A percentile compares a stretch with the other conserved stretches of the same genome.
These are phyloP conservation scores for Puccinia triticina DNA, from an alignment of 1,284 basidiomycete genomes.

Conservation along the genomic window DNA sequence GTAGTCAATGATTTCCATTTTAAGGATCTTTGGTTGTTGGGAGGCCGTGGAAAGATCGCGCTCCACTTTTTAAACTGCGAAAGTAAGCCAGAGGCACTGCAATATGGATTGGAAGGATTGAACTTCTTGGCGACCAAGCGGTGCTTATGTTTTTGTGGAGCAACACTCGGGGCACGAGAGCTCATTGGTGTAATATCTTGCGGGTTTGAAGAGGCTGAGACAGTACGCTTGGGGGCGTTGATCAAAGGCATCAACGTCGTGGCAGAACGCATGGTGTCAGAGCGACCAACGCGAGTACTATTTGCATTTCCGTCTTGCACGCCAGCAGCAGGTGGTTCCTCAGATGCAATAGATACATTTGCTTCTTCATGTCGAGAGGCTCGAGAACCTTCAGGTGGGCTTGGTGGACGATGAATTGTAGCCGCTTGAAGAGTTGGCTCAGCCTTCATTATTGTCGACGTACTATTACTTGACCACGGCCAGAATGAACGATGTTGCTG, in stretches of 20 bases:
- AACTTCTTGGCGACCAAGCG: constrained; percentile 68
- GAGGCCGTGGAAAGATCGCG: constrained; percentile 75
- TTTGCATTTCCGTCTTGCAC: constrained; percentile 16
- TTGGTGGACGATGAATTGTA: constrained; percentile 27
- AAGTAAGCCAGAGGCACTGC: constrained; percentile 53
- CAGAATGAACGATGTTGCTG: constrained; percentile 46
- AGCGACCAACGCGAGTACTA: constrained; percentile 26
- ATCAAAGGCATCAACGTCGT: constrained; percentile 52
- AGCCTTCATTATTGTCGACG: constrained; percentile 7
- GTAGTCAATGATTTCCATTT: constrained; percentile 57
- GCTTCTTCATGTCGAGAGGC: constrained; percentile 31
- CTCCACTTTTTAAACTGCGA: constrained; percentile 81
- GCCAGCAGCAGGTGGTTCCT: neutral
- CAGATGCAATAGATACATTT: constrained; percentile 18
- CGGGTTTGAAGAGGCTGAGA: constrained; percentile 49
- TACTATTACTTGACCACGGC: constrained; percentile 43
- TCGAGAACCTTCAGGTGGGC: constrained; percentile 36
- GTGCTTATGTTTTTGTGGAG: constrained; percentile 19
- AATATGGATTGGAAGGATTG: constrained; percentile 64
- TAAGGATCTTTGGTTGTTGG: constrained; percentile 59
- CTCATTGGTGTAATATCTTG: constrained; percentile 39
- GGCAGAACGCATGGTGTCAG: constrained; percentile 44
- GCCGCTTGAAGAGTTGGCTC: constrained; percentile 22
- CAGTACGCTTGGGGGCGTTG: constrained; percentile 29
- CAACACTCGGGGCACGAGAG: constrained; percentile 31